Conservation (phyloP, 768 basidiomycete genomes). For the Hysterangium stoloniferum region DNA sequence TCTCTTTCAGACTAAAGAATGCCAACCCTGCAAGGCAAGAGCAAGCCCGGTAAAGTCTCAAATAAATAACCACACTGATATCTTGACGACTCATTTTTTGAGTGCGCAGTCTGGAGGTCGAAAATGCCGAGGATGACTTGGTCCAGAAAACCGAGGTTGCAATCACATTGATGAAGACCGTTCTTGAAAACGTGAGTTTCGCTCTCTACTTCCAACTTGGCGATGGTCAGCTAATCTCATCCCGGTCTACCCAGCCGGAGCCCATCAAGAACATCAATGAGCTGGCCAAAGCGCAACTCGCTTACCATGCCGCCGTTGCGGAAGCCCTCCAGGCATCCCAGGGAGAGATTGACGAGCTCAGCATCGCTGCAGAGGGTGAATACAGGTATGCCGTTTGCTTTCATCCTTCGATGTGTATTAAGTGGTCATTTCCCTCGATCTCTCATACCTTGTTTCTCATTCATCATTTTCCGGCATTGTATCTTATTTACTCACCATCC, state of each 20-base stretch:
- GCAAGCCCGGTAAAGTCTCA: slow-evolving; percentile 52
- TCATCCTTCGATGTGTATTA: neutral
- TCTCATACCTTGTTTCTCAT: neutral
- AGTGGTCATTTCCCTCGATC: neutral
- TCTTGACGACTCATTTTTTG: slow-evolving; percentile 11
- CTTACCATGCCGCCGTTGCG: slow-evolving; percentile 68
- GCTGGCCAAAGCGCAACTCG: slow-evolving; percentile 82
- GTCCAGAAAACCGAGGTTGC: slow-evolving; percentile 98
- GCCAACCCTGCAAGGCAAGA: slow-evolving; percentile 75
- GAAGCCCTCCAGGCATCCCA: slow-evolving; percentile 77
- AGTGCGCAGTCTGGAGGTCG: slow-evolving; percentile 55
- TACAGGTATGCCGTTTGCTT: slow-evolving; percentile 55
- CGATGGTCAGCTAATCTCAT: slow-evolving; percentile 2
- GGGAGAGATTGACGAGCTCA: slow-evolving; percentile 89
- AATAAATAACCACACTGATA: neutral
- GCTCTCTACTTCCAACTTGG: neutral
- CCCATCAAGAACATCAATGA: slow-evolving; percentile 91
- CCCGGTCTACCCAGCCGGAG: slow-evolving; percentile 60
- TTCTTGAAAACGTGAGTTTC: slow-evolving; percentile 85
- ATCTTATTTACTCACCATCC: slow-evolving; percentile 1
- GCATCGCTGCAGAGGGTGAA: slow-evolving; percentile 88
- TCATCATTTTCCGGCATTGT: slow-evolving; percentile 1
- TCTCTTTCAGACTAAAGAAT: slow-evolving; percentile 58
- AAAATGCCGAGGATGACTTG: slow-evolving; percentile 91
- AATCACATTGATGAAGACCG: slow-evolving; percentile 95